These are phyloP conservation scores for Phaeophleospora eucalypticola DNA, from an alignment of 2,329 filamentous ascomycete species.

Conservation along the genomic window DNA sequence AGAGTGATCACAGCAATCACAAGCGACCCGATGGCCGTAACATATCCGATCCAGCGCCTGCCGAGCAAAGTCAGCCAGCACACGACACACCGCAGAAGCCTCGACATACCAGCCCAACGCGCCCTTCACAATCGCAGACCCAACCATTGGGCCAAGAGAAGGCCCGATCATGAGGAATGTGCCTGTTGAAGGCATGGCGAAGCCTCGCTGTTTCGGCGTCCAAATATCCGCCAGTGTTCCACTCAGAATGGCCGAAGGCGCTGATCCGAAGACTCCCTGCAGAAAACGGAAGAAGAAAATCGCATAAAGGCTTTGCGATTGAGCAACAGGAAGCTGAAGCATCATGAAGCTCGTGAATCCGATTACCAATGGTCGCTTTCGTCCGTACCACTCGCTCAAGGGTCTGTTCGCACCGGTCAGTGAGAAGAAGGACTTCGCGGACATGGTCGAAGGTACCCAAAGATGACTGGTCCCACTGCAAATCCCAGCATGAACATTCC, in stretches of 20 bases:
- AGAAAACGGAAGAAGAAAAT: conserved; percentile 45
- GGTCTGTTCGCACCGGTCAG: too few species aligned
- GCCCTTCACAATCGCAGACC: conserved; percentile 40
- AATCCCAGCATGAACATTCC: too few species aligned
- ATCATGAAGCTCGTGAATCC: conserved; percentile 35
- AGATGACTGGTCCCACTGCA: conserved; percentile 44
- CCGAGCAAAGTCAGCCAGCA: too few species aligned
- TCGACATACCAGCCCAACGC: conserved; percentile 41
- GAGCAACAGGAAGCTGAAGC: conserved; percentile 41
- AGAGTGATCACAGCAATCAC: conserved; percentile 39
- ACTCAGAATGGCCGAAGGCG: conserved; percentile 42
- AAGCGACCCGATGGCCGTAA: conserved; percentile 38
- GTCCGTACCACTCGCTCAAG: conserved; percentile 57
- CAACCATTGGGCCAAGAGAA: conserved; percentile 56
- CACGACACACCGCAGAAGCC: too few species aligned
- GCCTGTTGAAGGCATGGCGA: conserved; percentile 60
- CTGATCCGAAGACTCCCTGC: conserved; percentile 41
- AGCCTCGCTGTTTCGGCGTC: conserved; percentile 36
- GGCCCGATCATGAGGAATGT: conserved; percentile 63
- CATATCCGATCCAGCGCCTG: conserved; percentile 42
- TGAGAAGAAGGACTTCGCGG: too few species aligned
- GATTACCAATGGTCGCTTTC: conserved; percentile 34
- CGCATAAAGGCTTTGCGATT: conserved; percentile 39
- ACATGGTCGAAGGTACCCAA: too few species aligned
- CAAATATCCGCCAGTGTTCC: conserved; percentile 47